A percentile compares a stretch with the other conserved stretches of the same genome.
phyloP scores from a whole-genome alignment of 352 stramenopile species.

The Phytophthora citricola region DNA sequence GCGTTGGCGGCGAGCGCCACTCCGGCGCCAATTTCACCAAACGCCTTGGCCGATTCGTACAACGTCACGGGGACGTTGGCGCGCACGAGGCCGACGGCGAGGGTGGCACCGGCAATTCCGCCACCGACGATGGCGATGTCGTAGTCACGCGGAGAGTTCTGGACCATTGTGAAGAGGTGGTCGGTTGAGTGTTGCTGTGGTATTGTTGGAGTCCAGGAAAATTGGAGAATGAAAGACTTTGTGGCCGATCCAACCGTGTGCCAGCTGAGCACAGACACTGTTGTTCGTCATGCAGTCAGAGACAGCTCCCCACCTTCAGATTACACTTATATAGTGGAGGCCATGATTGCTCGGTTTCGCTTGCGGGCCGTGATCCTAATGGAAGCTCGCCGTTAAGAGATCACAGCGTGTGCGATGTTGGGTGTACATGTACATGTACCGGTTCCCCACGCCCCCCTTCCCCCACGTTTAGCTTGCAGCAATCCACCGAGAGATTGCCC shows the following conservation, averaged over 20 bases:
- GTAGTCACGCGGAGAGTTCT: constrained; percentile 29
- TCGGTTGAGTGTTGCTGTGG: not conserved
- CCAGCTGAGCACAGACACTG: not conserved
- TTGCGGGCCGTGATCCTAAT: constrained; percentile 21
- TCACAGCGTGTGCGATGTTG: not conserved
- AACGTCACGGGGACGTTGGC: constrained; percentile 38
- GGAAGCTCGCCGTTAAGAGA: not conserved
- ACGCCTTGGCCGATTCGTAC: constrained; percentile 41
- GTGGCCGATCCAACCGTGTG: constrained; percentile 2
- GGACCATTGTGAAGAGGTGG: constrained; percentile 17
- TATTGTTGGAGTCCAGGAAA: constrained; percentile 19
- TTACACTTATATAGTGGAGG: too few relatives aligned
- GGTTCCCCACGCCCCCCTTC: not conserved
- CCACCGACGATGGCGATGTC: constrained; percentile 42
- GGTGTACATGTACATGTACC: not conserved
- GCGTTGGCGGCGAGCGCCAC: constrained; percentile 37
- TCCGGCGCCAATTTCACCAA: constrained; percentile 41
- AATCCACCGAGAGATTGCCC: constrained; percentile 17
- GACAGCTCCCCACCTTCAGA: not conserved
- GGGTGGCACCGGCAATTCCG: constrained; percentile 38
- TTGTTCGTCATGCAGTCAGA: constrained; percentile 14
- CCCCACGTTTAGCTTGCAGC: not conserved
- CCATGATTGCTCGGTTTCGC: constrained; percentile 18
- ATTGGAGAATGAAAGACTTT: constrained; percentile 19
- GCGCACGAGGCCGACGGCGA: constrained; percentile 30